Evolutionary conservation across 495 filamentous ascomycete species (phyloP), one percentile per base, ranked within the genome.

Genomic region (Cladorrhinum samala): DNA sequence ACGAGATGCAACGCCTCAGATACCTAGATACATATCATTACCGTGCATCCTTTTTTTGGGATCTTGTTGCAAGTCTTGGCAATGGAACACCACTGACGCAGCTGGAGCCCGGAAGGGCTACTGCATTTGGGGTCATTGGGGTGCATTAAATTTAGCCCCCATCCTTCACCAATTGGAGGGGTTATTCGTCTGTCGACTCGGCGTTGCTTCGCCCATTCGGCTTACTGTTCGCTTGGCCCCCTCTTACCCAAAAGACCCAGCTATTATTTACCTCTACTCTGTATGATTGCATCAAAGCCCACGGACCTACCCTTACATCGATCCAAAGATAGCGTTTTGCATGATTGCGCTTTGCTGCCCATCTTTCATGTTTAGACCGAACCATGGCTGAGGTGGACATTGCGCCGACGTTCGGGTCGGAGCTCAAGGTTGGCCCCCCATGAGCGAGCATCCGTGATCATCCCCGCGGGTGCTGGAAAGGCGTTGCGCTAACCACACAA

Each of bases 341-440:
- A 51, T 55, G 46, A 41, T 39, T 48, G 44, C 43, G 16, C 27
- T n/a, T 9, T 24, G 43, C 43, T 39, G 18, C 21, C 25, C 43
- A 38, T 9, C 23, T 27, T 62, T 54, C 57, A 69, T 69, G 67
- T 50, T 55, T 60, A 63, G 42, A 46, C 8, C 13, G 45, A 57
- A 56, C 30, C 66, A 92, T 92, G 88, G 84, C 85, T 62, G 85
- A 88, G 69, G 73, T 80, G 59, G 85, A 88, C 56, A 79, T 78
- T 58, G 78, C 78, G 71, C 86, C 89, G 54, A 84, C 86, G 46
- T 94, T 96, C 66, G 91, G 91, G 67, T 81, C 85, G 49, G 89
- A 94, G 72, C 77, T 95, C 68, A 96, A 95, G 87, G 90, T 93
- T 70, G 40, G 67, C 54, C 16, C 18, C 9, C 18, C 27, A 16